Percentiles rank a stretch among this genome's conserved stretches.
Conservation (phyloP, 163 green algal genomes). For the Scenedesmus sp. region DNA sequence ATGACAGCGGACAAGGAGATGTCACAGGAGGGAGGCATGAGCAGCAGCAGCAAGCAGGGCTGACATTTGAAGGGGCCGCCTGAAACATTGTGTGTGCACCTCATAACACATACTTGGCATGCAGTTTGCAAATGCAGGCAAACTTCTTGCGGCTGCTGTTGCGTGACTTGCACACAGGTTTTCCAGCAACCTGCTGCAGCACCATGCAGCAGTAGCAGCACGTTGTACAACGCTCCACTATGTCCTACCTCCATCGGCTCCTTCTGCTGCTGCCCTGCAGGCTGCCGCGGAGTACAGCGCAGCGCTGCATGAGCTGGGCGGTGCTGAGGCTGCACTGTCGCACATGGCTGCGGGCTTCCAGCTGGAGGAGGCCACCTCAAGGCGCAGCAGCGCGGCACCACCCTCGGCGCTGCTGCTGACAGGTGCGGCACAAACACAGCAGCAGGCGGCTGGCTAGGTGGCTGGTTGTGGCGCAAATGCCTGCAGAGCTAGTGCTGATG, state of each 20-base stretch:
- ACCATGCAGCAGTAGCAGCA: neutral
- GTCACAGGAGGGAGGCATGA: neutral
- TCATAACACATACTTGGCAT: neutral
- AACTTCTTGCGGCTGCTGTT: neutral
- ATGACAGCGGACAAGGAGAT: too few species aligned
- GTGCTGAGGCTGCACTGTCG: neutral
- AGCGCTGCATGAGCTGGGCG: neutral
- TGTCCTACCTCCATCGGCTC: neutral
- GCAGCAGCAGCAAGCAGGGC: neutral
- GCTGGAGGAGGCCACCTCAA: constrained; percentile 38
- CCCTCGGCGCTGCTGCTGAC: constrained; percentile 35
- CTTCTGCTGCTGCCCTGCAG: neutral
- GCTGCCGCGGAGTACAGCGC: neutral
- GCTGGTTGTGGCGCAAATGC: neutral
- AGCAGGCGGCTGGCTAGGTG: neutral
- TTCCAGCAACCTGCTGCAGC: neutral
- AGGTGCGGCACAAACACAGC: neutral
- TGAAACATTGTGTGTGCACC: neutral
- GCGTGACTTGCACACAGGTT: neutral
- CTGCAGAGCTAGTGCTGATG: neutral
- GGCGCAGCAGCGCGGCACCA: constrained; percentile 32
- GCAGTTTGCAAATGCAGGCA: neutral
- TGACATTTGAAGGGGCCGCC: neutral
- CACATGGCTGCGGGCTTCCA: constrained; percentile 40
- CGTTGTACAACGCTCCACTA: neutral